A percentile compares a stretch with the other conserved stretches of the same genome.
phyloP scores from a whole-genome alignment of 179 eudicot species.

The Patellifolia procumbens region DNA sequence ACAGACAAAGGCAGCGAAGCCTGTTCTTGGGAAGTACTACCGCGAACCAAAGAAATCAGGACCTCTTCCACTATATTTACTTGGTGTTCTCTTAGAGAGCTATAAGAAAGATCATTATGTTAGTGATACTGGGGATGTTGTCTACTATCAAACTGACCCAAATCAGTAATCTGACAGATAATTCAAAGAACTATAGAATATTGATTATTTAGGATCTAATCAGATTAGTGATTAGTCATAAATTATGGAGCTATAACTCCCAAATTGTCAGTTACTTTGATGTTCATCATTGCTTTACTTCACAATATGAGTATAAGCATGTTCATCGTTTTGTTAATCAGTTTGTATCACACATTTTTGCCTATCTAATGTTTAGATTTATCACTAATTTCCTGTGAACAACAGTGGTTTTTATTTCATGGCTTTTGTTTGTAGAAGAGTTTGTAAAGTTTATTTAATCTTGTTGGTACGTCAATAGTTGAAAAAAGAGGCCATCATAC shows the following conservation, averaged over 20 bases:
- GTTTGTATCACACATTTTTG: not conserved
- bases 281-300: too few species aligned
- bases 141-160: constrained; percentile 85
- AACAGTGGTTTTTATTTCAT: not conserved
- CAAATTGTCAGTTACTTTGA: too few species aligned
- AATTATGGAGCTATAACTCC: not conserved
- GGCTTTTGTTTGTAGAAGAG: too few species aligned
- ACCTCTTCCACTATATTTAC: constrained; percentile 73
- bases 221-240: not conserved
- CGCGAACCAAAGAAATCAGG: constrained; percentile 80
- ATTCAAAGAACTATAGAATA: not conserved
- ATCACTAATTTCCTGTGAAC: not conserved
- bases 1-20: constrained; percentile 94
- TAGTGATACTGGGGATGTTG: constrained; percentile 80
- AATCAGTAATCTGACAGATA: not conserved
- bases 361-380: not conserved
- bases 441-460: too few species aligned
- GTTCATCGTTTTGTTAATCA: not conserved
- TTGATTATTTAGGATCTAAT: constrained; percentile 28
- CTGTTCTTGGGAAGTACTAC: constrained; percentile 85
- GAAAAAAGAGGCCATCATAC: too few species aligned
- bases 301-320: not conserved
- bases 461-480: too few species aligned
- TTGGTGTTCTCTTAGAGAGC: constrained; percentile 61
- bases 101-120: constrained; percentile 86